phyloP scores from a whole-genome alignment of 768 basidiomycete species.

The Pholiota molesta region DNA sequence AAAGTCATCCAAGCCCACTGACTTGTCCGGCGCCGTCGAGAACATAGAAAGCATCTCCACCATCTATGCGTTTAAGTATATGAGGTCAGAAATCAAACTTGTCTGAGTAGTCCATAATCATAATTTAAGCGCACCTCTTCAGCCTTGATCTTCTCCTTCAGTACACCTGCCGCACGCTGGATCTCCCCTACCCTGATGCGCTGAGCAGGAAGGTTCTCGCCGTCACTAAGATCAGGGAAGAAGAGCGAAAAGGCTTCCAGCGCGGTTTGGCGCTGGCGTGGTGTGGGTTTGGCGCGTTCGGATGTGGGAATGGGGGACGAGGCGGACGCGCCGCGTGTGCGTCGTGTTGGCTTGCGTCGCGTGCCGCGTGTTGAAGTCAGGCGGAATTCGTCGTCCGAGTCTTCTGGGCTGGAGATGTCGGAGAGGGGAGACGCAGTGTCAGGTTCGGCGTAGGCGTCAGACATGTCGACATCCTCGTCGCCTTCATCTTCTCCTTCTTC shows the following conservation, averaged over 20 bases:
- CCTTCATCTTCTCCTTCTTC: constrained; percentile 30
- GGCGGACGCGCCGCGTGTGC: constrained; percentile 3
- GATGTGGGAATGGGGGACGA: constrained; percentile 9
- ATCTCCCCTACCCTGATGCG: constrained; percentile 72
- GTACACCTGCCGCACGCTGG: constrained; percentile 55
- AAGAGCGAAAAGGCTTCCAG: constrained; percentile 71
- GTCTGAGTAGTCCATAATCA: not conserved
- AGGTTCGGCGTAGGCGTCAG: constrained; percentile 21
- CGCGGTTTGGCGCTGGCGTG: constrained; percentile 55
- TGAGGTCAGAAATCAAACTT: not conserved
- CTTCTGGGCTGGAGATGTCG: not conserved
- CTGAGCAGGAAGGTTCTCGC: constrained; percentile 49
- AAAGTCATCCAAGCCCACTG: constrained; percentile 71
- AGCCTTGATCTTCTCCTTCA: constrained; percentile 39
- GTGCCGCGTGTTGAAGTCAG: not conserved
- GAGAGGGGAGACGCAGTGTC: not conserved
- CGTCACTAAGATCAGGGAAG: constrained; percentile 44
- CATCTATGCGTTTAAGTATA: constrained; percentile 47
- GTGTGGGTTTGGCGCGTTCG: constrained; percentile 38
- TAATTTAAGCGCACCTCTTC: constrained; percentile 2
- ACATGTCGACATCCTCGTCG: constrained; percentile 18
- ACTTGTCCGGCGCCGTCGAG: constrained; percentile 69
- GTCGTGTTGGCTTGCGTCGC: not conserved
- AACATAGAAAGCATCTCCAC: constrained; percentile 81
- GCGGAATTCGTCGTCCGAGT: not conserved